A percentile compares a stretch with the other conserved stretches of the same genome.
Evolutionary conservation across 345 rosid species (phyloP).

Genomic region (Brassica nigra): DNA sequence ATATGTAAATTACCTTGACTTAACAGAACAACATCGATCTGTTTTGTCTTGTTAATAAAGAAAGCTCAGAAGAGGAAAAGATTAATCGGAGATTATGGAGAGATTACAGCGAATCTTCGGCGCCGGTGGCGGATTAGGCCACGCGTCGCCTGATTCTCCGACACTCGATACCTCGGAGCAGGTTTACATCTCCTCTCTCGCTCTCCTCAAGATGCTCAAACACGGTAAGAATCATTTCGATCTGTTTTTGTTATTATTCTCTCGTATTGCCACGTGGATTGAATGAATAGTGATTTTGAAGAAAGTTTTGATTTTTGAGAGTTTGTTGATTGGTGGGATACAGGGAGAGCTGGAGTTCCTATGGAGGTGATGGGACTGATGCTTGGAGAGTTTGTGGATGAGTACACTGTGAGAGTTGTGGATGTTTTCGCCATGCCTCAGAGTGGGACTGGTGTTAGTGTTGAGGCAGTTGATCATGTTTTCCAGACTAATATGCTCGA

Average conservation of each 20-base stretch:
- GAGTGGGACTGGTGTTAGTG: background rate
- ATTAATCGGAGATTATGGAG: background rate
- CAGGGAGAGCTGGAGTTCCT: background rate
- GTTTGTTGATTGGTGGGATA: no score
- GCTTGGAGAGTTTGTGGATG: background rate
- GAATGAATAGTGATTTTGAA: background rate
- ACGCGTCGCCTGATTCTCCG: background rate
- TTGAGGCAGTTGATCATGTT: background rate
- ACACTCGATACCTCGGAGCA: background rate
- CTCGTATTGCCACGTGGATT: background rate
- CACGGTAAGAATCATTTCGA: background rate
- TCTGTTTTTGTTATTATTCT: background rate
- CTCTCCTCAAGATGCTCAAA: background rate
- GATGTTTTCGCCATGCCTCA: background rate
- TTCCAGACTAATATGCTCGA: background rate
- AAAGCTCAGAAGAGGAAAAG: no score
- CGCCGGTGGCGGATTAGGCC: background rate
- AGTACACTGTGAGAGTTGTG: background rate
- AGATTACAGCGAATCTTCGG: background rate
- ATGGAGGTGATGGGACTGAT: background rate
- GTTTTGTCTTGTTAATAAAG: no score
- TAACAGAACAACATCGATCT: no score
- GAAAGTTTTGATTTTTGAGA: no score
- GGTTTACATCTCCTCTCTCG: background rate
- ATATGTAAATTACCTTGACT: no score